These are phyloP conservation scores for Apophysomyces sp. DNA, from an alignment of 371 early-diverging fungal genomes.

Conservation along the genomic window DNA sequence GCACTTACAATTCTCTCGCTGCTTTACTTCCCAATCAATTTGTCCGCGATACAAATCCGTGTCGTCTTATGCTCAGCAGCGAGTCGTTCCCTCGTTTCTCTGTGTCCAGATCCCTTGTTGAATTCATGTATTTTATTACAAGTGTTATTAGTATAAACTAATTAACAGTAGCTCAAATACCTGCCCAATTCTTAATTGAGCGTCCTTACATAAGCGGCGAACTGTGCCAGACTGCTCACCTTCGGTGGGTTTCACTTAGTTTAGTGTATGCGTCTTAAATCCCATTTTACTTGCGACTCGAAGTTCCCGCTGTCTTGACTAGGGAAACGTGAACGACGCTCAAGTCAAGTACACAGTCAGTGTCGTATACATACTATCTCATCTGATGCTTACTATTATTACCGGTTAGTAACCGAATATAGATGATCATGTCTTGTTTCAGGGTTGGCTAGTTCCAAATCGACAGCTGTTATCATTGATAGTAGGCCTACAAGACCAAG, in stretches of 20 bases:
- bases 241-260: background rate
- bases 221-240: background rate
- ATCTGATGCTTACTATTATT: background rate
- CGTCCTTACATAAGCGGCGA: background rate
- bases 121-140: no score
- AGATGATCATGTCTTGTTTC: background rate
- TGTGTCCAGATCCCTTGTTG: no score
- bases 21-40: no score
- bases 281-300: background rate
- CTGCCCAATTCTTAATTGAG: background rate
- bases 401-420: background rate
- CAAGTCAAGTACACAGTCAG: background rate
- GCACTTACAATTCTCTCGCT: no score
- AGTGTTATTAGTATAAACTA: no score
- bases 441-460: background rate
- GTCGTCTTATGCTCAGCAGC: no score
- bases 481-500: background rate
- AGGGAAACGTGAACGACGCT: background rate
- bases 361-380: background rate
- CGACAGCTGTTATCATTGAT: background rate
- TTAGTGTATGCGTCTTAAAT: background rate
- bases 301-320: background rate
- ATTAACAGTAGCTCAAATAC: no score
- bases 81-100: no score
- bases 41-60: no score